A percentile compares a stretch with the other conserved stretches of the same genome.
Conservation (phyloP, 768 basidiomycete species). For the Tephrocybe rancida region DNA sequence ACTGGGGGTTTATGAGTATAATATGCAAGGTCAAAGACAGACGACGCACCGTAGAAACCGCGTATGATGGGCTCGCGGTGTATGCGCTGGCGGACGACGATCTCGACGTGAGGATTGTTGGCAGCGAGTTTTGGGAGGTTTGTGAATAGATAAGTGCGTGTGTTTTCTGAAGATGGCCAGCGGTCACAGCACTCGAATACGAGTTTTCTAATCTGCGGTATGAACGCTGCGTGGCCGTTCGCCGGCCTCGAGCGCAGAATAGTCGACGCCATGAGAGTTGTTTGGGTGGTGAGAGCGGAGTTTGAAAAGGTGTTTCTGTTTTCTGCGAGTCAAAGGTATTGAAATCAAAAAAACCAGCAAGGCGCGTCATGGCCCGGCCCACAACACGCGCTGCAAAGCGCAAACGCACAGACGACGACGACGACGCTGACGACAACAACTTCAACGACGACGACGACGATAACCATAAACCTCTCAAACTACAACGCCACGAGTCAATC, state of each 20-base stretch:
- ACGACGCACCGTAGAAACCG: constrained; percentile 75
- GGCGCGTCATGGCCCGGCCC: constrained; percentile 64
- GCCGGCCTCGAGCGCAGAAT: constrained; percentile 60
- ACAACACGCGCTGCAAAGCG: constrained; percentile 76
- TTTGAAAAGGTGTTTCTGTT: constrained; percentile 25
- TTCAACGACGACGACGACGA: constrained; percentile 47
- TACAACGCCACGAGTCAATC: constrained; percentile 30
- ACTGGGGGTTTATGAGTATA: constrained; percentile 45
- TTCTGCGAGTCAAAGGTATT: background rate
- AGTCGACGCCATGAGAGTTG: constrained; percentile 21
- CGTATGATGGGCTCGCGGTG: constrained; percentile 79
- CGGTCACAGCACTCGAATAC: constrained; percentile 89
- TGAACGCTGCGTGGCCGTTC: constrained; percentile 75
- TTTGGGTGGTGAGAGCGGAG: constrained; percentile 32
- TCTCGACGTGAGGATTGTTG: constrained; percentile 80
- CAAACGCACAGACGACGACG: constrained; percentile 53
- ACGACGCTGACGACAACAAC: constrained; percentile 42
- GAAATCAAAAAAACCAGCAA: background rate
- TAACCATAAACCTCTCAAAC: constrained; percentile 41
- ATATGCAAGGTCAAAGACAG: constrained; percentile 10
- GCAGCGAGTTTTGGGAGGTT: constrained; percentile 67
- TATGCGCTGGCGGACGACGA: constrained; percentile 78
- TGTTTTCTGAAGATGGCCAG: constrained; percentile 74
- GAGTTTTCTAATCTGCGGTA: constrained; percentile 81
- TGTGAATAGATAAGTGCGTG: constrained; percentile 69